These are phyloP conservation scores for Talaromyces sp. DNA, from an alignment of 2,329 filamentous ascomycete species.

Conservation along the genomic window DNA sequence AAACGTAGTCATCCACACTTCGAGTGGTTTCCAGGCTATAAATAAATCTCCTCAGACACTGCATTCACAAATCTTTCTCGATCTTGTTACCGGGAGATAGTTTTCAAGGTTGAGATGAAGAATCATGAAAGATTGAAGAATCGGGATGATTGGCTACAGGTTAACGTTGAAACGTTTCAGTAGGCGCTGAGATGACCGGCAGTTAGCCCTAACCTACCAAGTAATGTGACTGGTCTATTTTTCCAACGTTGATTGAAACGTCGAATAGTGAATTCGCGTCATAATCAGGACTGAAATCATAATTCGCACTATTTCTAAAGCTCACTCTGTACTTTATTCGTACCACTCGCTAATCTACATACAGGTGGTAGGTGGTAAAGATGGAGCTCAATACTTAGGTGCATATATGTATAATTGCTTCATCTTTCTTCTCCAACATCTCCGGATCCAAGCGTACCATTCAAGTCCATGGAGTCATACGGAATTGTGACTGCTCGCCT, in stretches of 20 bases:
- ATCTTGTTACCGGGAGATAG: too few relatives aligned
- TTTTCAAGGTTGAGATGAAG: too few relatives aligned
- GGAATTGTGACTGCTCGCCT: neutral
- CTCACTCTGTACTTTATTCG: neutral
- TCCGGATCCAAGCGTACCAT: neutral
- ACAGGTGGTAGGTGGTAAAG: neutral
- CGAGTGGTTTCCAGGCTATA: too few relatives aligned
- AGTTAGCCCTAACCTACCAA: slow-evolving; percentile 1
- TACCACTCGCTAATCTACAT: too few relatives aligned
- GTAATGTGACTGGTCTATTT: too few relatives aligned
- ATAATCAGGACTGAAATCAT: neutral
- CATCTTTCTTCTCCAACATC: neutral
- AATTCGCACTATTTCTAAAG: neutral
- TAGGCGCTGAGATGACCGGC: neutral
- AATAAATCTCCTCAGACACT: too few relatives aligned
- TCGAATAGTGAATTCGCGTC: too few relatives aligned
- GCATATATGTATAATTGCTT: neutral
- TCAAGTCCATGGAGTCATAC: neutral
- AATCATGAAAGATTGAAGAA: neutral
- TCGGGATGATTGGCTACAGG: neutral
- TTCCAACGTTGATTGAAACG: neutral
- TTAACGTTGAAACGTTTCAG: neutral
- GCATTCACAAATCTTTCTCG: too few relatives aligned
- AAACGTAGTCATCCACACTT: too few relatives aligned
- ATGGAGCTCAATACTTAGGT: neutral